Percentiles rank a stretch among this genome's conserved stretches.
These are phyloP conservation scores for Ajuga chamaepitys DNA, from an alignment of 257 asterid species.

Conservation along the genomic window DNA sequence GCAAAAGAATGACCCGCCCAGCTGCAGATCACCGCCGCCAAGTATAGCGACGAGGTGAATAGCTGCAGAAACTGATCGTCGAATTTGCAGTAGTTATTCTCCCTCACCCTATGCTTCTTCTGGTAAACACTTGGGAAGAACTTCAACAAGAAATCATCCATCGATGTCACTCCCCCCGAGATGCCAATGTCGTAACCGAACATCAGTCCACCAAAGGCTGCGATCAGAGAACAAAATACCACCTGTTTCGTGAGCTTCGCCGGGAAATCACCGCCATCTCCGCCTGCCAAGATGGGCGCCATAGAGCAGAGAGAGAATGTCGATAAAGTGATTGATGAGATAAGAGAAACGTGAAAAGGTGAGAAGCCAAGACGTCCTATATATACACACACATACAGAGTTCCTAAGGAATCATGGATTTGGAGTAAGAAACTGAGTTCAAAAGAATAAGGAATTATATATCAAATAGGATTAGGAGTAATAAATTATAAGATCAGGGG, in stretches of 20 bases:
- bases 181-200: conserved; percentile 40
- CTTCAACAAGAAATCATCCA: conserved; percentile 42
- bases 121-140: conserved; percentile 38
- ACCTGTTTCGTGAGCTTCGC: conserved; percentile 39
- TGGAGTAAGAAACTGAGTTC: too few relatives aligned
- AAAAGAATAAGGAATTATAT: too few relatives aligned
- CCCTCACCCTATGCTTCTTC: conserved; percentile 29
- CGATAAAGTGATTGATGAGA: too few relatives aligned
- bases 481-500: too few relatives aligned
- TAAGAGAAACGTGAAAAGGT: too few relatives aligned
- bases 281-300: too few relatives aligned
- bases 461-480: too few relatives aligned
- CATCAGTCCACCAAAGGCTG: conserved; percentile 58
- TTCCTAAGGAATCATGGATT: too few relatives aligned
- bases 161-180: conserved; percentile 55
- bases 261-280: conserved; percentile 23
- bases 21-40: conserved; percentile 40
- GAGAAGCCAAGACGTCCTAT: too few relatives aligned
- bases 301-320: too few relatives aligned
- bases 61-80: conserved; percentile 37
- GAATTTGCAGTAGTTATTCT: conserved; percentile 51
- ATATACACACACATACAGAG: too few relatives aligned
- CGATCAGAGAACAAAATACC: conserved; percentile 28
- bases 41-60: conserved; percentile 52
- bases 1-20: conserved; percentile 28